A percentile compares a stretch with the other conserved stretches of the same genome.
These are phyloP conservation scores for Chenopodium berlandieri DNA, from an alignment of 148 eudicot species.

Conservation along the genomic window DNA sequence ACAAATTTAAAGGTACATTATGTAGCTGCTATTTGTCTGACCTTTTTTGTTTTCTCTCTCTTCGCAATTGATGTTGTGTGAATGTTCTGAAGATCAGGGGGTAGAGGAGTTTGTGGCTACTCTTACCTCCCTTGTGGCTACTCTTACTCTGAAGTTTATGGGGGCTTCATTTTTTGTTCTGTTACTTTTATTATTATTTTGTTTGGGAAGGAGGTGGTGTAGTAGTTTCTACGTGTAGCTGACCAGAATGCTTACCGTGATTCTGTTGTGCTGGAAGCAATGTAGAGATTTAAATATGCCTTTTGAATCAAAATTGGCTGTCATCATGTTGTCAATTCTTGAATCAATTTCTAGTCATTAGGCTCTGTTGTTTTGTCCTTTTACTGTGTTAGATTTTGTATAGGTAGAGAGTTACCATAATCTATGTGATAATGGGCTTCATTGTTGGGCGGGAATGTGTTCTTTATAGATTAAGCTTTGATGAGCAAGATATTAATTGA, in stretches of 20 bases:
- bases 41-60: not conserved
- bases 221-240: too few relatives aligned
- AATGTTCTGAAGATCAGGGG: not conserved
- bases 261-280: not conserved
- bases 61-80: not conserved
- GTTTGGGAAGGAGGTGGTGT: too few relatives aligned
- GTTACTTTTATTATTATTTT: too few relatives aligned
- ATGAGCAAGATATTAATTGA: not conserved
- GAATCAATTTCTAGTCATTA: conserved; percentile 1
- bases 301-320: not conserved
- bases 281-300: not conserved
- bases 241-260: not conserved
- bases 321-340: not conserved
- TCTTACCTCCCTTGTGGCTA: too few relatives aligned
- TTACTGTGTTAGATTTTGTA: not conserved
- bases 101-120: too few relatives aligned
- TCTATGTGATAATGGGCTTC: not conserved
- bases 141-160: too few relatives aligned
- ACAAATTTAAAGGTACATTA: conserved; percentile 80
- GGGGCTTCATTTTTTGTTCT: too few relatives aligned
- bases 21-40: not conserved
- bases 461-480: not conserved
- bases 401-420: not conserved
- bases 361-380: not conserved
- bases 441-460: not conserved